Percentiles rank a stretch among this genome's conserved stretches.
Evolutionary conservation across 768 basidiomycete species (phyloP).

Genomic region (Calocybe gangraenosa): DNA sequence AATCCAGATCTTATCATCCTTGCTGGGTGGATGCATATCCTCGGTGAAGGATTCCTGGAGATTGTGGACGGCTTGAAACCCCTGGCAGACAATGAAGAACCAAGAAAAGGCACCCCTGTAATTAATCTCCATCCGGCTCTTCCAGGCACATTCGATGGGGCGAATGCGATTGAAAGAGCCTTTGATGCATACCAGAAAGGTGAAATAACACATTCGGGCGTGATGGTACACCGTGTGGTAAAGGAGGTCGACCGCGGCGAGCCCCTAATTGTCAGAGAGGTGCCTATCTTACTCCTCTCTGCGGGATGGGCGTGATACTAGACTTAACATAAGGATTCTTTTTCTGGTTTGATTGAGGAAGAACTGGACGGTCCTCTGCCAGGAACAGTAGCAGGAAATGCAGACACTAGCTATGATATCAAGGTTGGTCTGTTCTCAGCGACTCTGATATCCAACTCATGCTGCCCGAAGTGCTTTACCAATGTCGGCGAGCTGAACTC

Average conservation of each 20-base stretch:
- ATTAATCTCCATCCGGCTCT: conserved; percentile 97
- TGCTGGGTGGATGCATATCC: conserved; percentile 99
- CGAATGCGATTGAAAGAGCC: conserved; percentile 86
- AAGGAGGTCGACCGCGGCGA: conserved; percentile 91
- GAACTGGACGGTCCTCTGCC: conserved; percentile 1
- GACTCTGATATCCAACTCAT: not conserved
- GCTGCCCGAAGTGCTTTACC: conserved; percentile 30
- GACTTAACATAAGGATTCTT: conserved; percentile 13
- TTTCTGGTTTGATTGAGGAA: conserved; percentile 13
- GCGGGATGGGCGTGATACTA: no score
- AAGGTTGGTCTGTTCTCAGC: conserved; percentile 25
- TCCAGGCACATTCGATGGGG: conserved; percentile 94
- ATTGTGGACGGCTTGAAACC: conserved; percentile 43
- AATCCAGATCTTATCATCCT: conserved; percentile 85
- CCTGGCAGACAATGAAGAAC: conserved; percentile 30
- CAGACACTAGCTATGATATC: conserved; percentile 37
- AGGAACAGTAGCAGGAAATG: conserved; percentile 1
- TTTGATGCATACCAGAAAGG: conserved; percentile 85
- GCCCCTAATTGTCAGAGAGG: conserved; percentile 77
- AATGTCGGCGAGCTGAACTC: conserved; percentile 37
- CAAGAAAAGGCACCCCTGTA: conserved; percentile 54
- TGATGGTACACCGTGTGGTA: conserved; percentile 93
- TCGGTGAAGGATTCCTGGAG: conserved; percentile 77
- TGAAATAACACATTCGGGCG: conserved; percentile 74
- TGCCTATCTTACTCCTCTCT: no score